Evolutionary conservation across 345 rosid genomes (phyloP), one percentile per base, ranked within the genome.

Genomic region (Citrus medica): DNA sequence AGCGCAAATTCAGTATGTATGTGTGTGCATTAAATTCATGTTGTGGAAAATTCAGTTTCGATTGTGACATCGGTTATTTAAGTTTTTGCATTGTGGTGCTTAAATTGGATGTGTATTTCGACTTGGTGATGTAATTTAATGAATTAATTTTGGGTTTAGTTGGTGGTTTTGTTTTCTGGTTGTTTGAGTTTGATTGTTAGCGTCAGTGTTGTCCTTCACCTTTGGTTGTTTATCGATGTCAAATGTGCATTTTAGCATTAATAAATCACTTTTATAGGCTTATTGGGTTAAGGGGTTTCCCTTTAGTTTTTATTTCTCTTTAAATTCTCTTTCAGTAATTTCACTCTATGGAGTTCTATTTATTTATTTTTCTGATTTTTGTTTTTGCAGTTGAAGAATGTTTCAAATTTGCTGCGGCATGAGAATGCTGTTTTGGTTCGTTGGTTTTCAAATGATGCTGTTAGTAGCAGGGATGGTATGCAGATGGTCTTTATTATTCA

Each of bases 381-480:
- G 3, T 2, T 79, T 79, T 72, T 51, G 69, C 94, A 94, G 98
- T 67, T 94, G 80, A 82, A 87, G 83, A 84, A 83, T 85, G 90
- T 83, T 79, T 76, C 94, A 3, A 77, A 76, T 40, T 70, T 90
- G 65, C 81, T 89, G 69, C 80, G 86, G 75, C 88, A 84, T 55
- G 92, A 91, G 66, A 90, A 74, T 82, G 89, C 87, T 8, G 37
- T 80, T 75, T 83, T 85, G 78, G 86, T 81, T 61, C 89, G 92
- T 6, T 89, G 92, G 84, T 87, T 89, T 80, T 87, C 98, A 71
- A 84, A 88, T 56, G 85, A 75, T 65, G 69, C 83, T 65, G 68
- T 76, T 80, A 28, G 67, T 83, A 91, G 77, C 84, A 79, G 82
- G 48, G 83, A 86, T 84, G 96, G 98, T 94, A 84, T 55, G 73